Evolutionary conservation across 2,329 filamentous ascomycete species (phyloP), one percentile per base, ranked within the genome.

Genomic region (Clarireedia sp.): DNA sequence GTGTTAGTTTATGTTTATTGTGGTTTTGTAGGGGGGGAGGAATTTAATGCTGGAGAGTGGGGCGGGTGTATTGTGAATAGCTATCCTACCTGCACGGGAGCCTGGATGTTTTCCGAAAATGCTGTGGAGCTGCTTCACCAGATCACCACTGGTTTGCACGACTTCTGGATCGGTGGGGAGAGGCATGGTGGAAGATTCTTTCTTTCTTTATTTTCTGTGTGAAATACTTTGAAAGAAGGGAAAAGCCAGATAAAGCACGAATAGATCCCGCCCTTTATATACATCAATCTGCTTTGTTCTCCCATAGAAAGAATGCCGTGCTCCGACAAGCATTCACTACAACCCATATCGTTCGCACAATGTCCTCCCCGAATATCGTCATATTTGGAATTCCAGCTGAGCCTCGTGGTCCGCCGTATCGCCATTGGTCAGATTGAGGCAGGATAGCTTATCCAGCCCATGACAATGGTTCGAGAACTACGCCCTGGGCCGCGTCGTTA

Each of bases 71-170:
- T 1, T 3, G 23, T 24, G 23, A 44, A 5, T 17, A 21, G n/a
- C 6, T 8, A 17, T 41, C 12, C 40, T 12, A 56, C 54, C 54
- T 5, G 54, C 48, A 37, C 54, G 48, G 23, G 40, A 33, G 12
- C 54, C 54, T 7, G 48, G 21, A 19, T 56, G 54, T 19, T 52
- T 52, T 24, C 54, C 54, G 36, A 52, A 52, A 14, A 53, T n/a
- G 1, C 41, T 40, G 53, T 51, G 48, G 0, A 56, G n/a, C 6
- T 47, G 23, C 21, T 45, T 23, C 9, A 56, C 43, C 26, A 56
- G 8, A 10, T 17, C 40, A 46, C 49, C 44, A 47, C 54, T 53
- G n/a, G 43, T 53, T 26, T 52, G 44, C 10, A 56, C 16, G 2
- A 56, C 24, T 8, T 43, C 43, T 17, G 48, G 48, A 19, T 56